A percentile compares a stretch with the other conserved stretches of the same genome.
Conservation (phyloP, 495 filamentous ascomycete species). For the Tetracladium marchalianum region DNA sequence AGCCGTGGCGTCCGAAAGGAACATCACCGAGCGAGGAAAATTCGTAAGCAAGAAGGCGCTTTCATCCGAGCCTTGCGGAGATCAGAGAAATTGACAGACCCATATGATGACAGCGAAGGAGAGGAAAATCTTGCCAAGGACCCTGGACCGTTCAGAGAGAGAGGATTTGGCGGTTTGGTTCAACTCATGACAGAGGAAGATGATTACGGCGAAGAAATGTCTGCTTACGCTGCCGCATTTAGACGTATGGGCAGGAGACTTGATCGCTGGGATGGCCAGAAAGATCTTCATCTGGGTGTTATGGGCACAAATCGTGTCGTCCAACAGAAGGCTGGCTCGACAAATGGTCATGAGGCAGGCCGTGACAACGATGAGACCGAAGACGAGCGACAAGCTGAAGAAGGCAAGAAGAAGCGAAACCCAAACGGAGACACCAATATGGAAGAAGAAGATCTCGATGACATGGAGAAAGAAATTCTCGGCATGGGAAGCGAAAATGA, state of each 20-base stretch:
- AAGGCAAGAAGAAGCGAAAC: not conserved
- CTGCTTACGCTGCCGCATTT: conserved; percentile 60
- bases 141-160: conserved; percentile 32
- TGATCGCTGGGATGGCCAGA: conserved; percentile 58
- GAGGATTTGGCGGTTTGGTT: conserved; percentile 59
- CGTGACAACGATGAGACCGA: conserved; percentile 22
- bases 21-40: conserved; percentile 50
- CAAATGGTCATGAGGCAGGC: conserved; percentile 3
- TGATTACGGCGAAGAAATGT: conserved; percentile 73
- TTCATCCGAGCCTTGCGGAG: conserved; percentile 62
- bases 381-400: conserved; percentile 11
- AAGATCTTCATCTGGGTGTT: conserved; percentile 35
- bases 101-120: conserved; percentile 71
- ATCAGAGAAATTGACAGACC: conserved; percentile 53
- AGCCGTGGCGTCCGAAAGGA: conserved; percentile 58
- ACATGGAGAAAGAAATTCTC: conserved; percentile 39
- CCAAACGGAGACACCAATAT: conserved; percentile 27
- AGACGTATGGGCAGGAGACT: conserved; percentile 59
- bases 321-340: conserved; percentile 5
- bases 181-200: conserved; percentile 54
- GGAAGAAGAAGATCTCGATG: conserved; percentile 38
- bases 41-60: conserved; percentile 48
- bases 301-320: conserved; percentile 30
- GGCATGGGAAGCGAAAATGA: conserved; percentile 33
- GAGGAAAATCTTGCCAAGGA: conserved; percentile 41